Evolutionary conservation across 2,329 filamentous ascomycete species (phyloP), one percentile per base, ranked within the genome.

Genomic region (Tolypocladium sp.): DNA sequence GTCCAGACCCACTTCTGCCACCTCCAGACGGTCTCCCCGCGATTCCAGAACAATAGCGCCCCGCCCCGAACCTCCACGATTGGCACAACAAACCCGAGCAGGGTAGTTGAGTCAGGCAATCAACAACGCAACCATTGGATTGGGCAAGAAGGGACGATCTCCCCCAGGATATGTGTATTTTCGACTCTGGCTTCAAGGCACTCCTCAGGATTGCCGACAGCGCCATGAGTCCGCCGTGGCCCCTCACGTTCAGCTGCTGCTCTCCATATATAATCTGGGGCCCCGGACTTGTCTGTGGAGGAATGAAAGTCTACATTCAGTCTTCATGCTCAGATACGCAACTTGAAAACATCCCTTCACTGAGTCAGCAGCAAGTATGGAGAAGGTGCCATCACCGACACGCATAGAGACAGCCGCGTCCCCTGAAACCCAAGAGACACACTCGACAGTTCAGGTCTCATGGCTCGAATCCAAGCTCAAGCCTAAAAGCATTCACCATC

Each of bases 391-490:
- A 44, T 44, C 42, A 44, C n/a, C n/a, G 12, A 44, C n/a, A 25
- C 42, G 42, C 42, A 7, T 44, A n/a, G 42, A 44, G 42, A 12
- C 42, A 8, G 42, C n/a, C 4, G n/a, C 42, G 41, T 17, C 41
- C 4, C 42, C 5, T 6, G 42, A 25, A 20, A 44, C n/a, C 10
- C 51, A 33, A 38, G 51, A 38, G 33, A 20, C 42, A 13, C 42
- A 22, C 6, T 7, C 42, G n/a, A 13, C 17, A 7, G 38, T 57
- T 10, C 5, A 57, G 30, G 20, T 22, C 27, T 57, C 33, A 15
- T 57, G 27, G 49, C 54, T 62, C 7, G 56, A 58, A 55, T 59
- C 49, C 54, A 60, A 60, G 55, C 49, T 60, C 22, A 62, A 60
- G 51, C 58, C 60, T 25, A 58, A 56, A n/a, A 55, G 7, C 12